phyloP scores from a whole-genome alignment of 169 alveolate species.

The Plasmodium berghei region DNA sequence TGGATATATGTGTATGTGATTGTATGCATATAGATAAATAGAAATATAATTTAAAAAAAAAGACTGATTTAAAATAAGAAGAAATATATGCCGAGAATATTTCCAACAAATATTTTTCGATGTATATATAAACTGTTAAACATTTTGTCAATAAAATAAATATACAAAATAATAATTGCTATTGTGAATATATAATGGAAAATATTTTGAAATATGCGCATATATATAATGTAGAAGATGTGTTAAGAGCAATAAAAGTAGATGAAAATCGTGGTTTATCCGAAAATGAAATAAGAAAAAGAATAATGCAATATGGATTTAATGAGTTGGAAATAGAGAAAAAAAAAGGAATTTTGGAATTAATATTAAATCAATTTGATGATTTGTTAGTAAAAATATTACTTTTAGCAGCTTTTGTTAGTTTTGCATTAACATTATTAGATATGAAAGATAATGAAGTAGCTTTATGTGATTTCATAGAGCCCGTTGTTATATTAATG shows the following conservation, averaged over 20 bases:
- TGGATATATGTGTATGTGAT: neutral
- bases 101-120: no score
- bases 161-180: no score
- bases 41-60: no score
- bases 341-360: slow-evolving; percentile 91
- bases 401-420: slow-evolving; percentile 96
- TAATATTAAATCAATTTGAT: slow-evolving; percentile 95
- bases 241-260: slow-evolving; percentile 78
- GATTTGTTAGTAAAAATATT: slow-evolving; percentile 96
- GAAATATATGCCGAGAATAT: no score
- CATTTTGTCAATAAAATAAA: neutral
- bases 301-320: slow-evolving; percentile 89
- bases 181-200: slow-evolving; percentile 2
- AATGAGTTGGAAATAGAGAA: slow-evolving; percentile 92
- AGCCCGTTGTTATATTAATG: slow-evolving; percentile 96
- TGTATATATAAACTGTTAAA: no score
- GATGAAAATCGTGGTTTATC: slow-evolving; percentile 89
- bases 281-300: slow-evolving; percentile 87
- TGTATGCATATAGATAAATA: neutral
- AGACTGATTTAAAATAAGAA: no score
- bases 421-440: slow-evolving; percentile 93
- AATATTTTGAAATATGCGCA: slow-evolving; percentile 74
- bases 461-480: slow-evolving; percentile 96
- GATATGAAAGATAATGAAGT: slow-evolving; percentile 92
- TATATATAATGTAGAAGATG: slow-evolving; percentile 75